Percentiles rank a stretch among this genome's conserved stretches.
Conservation (phyloP, 2,329 filamentous ascomycete genomes). For the Lachnellula occidentalis region DNA sequence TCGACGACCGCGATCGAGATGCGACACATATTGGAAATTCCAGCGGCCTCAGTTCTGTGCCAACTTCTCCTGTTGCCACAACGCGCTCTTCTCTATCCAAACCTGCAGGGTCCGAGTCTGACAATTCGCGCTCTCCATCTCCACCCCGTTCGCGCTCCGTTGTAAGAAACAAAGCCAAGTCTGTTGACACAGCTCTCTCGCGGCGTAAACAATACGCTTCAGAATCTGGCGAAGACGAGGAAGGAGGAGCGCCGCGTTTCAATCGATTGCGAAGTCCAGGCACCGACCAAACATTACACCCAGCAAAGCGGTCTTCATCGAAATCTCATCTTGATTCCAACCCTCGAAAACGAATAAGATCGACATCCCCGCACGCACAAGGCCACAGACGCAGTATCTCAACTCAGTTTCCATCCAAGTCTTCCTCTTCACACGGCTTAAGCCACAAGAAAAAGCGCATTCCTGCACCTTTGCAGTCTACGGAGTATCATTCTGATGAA, state of each 20-base stretch:
- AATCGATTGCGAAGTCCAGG: constrained; percentile 24
- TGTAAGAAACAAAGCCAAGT: constrained; percentile 33
- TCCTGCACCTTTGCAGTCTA: constrained; percentile 54
- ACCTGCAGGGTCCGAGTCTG: constrained; percentile 49
- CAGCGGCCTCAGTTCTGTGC: constrained; percentile 54
- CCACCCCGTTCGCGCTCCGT: constrained; percentile 15
- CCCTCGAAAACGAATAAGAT: constrained; percentile 33
- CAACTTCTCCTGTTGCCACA: constrained; percentile 43
- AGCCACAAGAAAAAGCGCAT: constrained; percentile 56
- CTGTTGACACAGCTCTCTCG: constrained; percentile 27
- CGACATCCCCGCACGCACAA: constrained; percentile 54
- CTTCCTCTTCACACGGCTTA: constrained; percentile 47
- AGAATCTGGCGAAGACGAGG: constrained; percentile 27
- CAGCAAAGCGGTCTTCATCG: constrained; percentile 16
- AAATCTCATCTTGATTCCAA: constrained; percentile 16
- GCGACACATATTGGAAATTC: constrained; percentile 33
- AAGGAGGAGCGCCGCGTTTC: constrained; percentile 14
- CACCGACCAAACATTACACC: constrained; percentile 19
- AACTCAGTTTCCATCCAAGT: constrained; percentile 53
- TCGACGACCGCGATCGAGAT: constrained; percentile 14
- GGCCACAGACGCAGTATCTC: constrained; percentile 59
- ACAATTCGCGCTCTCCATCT: constrained; percentile 33
- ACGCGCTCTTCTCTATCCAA: constrained; percentile 29
- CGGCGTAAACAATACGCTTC: constrained; percentile 39
- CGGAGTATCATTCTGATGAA: constrained; percentile 63